Evolutionary conservation across 768 basidiomycete species (phyloP), one percentile per base, ranked within the genome.

Genomic region (Lactarius quietus): DNA sequence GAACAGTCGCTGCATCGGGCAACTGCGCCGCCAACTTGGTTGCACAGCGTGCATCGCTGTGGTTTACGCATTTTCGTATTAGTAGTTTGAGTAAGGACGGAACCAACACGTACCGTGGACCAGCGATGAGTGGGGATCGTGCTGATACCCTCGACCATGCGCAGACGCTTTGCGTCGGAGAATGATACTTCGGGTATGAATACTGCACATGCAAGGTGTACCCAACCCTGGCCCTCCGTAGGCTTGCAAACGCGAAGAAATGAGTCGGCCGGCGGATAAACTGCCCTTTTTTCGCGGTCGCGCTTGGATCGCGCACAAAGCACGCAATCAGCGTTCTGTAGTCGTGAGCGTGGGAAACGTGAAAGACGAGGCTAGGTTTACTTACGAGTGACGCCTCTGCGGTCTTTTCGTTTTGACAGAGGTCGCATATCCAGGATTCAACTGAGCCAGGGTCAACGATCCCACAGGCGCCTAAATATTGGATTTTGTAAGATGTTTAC

Each of bases 151-250:
- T 98, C 96, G 8, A 91, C 91, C n/a, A 88, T 76, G 41, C 88
- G 86, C 53, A 98, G 78, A 18, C 83, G 83, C 7, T 79, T 73
- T 0, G 92, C 84, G 70, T 95, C 90, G 28, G 90, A 87, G 74
- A 90, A 96, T 5, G 78, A 82, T n/a, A 95, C 77, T 71, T 98
- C 95, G 4, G 89, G 88, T 33, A 87, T 84, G 77, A 93, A 98
- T 1, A 92, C 86, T 3, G 95, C 85, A 78, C 96, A 98, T 4
- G 97, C 76, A 36, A 95, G 81, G 73, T 98, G 96, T 0, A 87
- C 87, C 95, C 95, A 97, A 62, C 90, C 88, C 74, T 93, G 89
- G 12, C 93, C 92, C 78, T 97, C 95, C 0, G 95, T 96, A 8
- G 92, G 92, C 72, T 95, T 96, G 73, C 85, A 86, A 48, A 86